Conservation (phyloP, 495 filamentous ascomycete genomes). For the Apodospora peruviana region DNA sequence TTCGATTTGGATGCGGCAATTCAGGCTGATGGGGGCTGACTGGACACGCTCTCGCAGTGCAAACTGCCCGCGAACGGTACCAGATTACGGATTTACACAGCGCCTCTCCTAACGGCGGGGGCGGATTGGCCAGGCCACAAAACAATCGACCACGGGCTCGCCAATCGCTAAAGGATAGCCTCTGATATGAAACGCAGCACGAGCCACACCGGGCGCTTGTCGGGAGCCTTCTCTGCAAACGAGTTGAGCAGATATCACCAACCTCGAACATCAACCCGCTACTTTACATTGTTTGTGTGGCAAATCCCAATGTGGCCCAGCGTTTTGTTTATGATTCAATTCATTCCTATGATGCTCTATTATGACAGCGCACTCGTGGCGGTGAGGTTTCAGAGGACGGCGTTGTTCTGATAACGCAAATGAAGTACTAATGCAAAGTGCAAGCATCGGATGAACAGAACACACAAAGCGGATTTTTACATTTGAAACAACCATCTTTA, state of each 20-base stretch:
- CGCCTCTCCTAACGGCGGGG: background rate
- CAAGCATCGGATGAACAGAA: background rate
- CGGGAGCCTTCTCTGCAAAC: constrained; percentile 9
- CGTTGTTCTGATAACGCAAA: too few relatives aligned
- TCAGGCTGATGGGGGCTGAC: constrained; percentile 18
- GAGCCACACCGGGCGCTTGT: constrained; percentile 24
- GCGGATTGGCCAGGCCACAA: constrained; percentile 17
- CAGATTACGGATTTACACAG: too few relatives aligned
- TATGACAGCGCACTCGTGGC: too few relatives aligned
- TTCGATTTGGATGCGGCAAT: constrained; percentile 15
- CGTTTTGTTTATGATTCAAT: too few relatives aligned
- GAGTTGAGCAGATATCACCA: constrained; percentile 2
- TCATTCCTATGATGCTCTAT: background rate
- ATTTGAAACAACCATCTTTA: background rate
- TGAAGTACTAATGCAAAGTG: too few relatives aligned
- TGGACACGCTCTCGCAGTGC: background rate
- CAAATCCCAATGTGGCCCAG: too few relatives aligned
- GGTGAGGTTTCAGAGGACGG: too few relatives aligned
- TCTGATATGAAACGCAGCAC: constrained; percentile 27
- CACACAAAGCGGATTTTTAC: background rate
- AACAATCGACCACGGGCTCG: constrained; percentile 9
- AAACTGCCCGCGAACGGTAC: too few relatives aligned
- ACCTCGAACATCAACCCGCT: too few relatives aligned
- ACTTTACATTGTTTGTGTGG: background rate
- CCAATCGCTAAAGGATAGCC: constrained; percentile 19